phyloP scores from a whole-genome alignment of 1,284 basidiomycete species.

The Cronartium quercuum region DNA sequence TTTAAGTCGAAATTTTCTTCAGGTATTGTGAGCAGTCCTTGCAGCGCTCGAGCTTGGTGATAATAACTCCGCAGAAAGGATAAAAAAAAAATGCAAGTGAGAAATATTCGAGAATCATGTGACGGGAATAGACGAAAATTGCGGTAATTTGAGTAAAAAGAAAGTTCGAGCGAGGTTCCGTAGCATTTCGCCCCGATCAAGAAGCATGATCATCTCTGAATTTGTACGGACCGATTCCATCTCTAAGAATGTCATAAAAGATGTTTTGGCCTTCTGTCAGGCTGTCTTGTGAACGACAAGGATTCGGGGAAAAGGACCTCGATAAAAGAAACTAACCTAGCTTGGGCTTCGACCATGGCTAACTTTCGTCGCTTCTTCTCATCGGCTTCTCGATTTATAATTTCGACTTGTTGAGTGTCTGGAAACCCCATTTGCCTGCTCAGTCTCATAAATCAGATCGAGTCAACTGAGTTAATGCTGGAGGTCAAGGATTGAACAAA shows the following conservation, averaged over 20 bases:
- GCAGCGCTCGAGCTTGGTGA: no score
- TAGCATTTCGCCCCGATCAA: not conserved
- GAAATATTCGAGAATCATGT: no score
- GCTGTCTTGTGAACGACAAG: no score
- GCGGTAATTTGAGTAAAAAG: no score
- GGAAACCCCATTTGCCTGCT: conserved; percentile 77
- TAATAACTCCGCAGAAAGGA: no score
- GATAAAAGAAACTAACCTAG: conserved; percentile 51
- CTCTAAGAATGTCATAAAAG: not conserved
- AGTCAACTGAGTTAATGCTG: no score
- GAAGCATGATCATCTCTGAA: not conserved
- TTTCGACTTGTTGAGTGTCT: conserved; percentile 66
- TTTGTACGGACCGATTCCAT: conserved; percentile 1
- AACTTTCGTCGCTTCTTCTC: conserved; percentile 64
- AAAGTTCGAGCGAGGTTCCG: no score
- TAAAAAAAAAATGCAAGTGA: no score
- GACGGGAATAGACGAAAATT: no score
- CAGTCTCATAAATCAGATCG: not conserved
- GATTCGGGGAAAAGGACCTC: not conserved
- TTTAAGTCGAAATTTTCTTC: no score
- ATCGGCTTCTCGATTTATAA: conserved; percentile 66
- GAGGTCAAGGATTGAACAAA: not conserved
- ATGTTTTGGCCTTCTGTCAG: no score
- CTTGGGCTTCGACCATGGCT: conserved; percentile 57
- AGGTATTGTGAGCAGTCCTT: no score